Evolutionary conservation across 2,329 filamentous ascomycete species (phyloP).

Genomic region (Basipetospora chlamydospora): DNA sequence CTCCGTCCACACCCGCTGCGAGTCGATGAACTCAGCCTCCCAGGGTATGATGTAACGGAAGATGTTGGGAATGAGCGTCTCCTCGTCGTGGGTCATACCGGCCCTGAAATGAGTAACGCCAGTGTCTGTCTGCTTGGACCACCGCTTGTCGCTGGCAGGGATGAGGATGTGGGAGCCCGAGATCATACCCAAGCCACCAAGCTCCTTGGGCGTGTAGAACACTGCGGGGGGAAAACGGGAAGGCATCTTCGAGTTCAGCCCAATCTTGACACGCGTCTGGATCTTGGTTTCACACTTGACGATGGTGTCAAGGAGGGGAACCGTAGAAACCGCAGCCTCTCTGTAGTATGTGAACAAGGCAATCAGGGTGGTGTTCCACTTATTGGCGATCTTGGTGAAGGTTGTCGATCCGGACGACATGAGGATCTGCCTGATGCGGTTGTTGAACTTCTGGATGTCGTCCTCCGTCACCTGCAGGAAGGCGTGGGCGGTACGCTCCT

Average conservation of each 20-base stretch:
- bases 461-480: conserved; percentile 97
- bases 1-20: conserved; percentile 96
- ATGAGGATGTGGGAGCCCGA: conserved; percentile 97
- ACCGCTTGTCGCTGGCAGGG: conserved; percentile 91
- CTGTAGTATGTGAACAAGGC: conserved; percentile 97
- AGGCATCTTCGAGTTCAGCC: conserved; percentile 97
- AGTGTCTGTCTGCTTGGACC: conserved; percentile 95
- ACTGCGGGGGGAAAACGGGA: conserved; percentile 96
- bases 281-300: conserved; percentile 99
- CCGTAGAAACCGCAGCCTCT: conserved; percentile 90
- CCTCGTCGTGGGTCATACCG: conserved; percentile 96
- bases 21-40: conserved; percentile 98
- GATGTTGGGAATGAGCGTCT: conserved; percentile 95
- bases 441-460: conserved; percentile 98
- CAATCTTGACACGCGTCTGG: conserved; percentile 96
- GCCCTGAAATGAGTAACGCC: conserved; percentile 94
- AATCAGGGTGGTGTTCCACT: conserved; percentile 97
- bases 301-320: conserved; percentile 87
- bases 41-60: conserved; percentile 99
- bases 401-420: conserved; percentile 99
- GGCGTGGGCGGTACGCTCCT: conserved; percentile 91
- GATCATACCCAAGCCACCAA: conserved; percentile 96
- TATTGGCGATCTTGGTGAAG: conserved; percentile 99
- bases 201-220: conserved; percentile 96
- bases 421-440: conserved; percentile 91